Conservation (phyloP, 2,329 filamentous ascomycete species). For the Clonostachys rosea region DNA sequence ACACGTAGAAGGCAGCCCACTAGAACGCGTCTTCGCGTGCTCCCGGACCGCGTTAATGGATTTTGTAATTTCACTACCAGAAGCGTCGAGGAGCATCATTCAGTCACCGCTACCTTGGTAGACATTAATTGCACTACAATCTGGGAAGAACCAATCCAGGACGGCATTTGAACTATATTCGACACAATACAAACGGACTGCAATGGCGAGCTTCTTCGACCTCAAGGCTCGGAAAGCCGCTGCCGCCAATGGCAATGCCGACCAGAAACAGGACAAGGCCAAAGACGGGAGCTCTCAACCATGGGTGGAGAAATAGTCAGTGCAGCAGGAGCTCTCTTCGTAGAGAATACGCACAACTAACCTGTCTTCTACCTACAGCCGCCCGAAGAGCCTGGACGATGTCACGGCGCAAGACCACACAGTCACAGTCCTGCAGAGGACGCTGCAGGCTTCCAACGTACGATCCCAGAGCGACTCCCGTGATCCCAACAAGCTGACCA, state of each 20-base stretch:
- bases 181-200: background rate
- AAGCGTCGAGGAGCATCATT: too few relatives aligned
- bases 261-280: slow-evolving; percentile 61
- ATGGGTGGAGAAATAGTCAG: slow-evolving; percentile 99
- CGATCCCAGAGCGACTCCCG: slow-evolving; percentile 7
- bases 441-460: slow-evolving; percentile 90
- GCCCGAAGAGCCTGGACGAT: slow-evolving; percentile 89
- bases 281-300: slow-evolving; percentile 67
- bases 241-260: slow-evolving; percentile 55
- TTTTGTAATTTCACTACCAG: too few relatives aligned
- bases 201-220: slow-evolving; percentile 92
- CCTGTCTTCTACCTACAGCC: slow-evolving; percentile 50
- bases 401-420: slow-evolving; percentile 98
- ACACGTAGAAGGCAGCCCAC: too few relatives aligned
- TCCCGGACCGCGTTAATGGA: too few relatives aligned
- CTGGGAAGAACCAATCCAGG: too few relatives aligned
- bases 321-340: background rate
- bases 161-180: background rate
- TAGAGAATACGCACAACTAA: background rate
- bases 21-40: too few relatives aligned
- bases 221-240: slow-evolving; percentile 85
- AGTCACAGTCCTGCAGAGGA: slow-evolving; percentile 85
- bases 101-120: too few relatives aligned
- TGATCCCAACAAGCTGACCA: background rate
- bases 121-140: too few relatives aligned